Percentiles rank a stretch among this genome's conserved stretches.
phyloP scores from a whole-genome alignment of 116 monocot genomes.

The Papilionanthe hybrid region DNA sequence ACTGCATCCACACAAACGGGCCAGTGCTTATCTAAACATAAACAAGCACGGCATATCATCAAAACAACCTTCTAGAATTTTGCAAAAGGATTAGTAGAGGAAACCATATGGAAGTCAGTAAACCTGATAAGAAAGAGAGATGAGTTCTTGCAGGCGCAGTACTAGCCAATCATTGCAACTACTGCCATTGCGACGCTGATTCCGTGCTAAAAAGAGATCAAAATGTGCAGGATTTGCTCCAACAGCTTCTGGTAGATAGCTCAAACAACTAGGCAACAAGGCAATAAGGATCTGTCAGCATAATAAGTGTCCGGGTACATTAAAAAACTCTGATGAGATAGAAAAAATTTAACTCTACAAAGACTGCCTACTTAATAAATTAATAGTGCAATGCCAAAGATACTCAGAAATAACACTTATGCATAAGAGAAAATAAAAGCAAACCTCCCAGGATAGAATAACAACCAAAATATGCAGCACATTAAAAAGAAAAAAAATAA shows the following conservation, averaged over 20 bases:
- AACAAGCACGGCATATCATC: background rate
- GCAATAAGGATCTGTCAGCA: background rate
- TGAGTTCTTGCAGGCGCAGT: conserved; percentile 72
- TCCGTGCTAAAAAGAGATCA: conserved; percentile 75
- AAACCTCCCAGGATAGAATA: background rate
- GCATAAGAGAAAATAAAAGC: background rate
- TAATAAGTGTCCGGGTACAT: background rate
- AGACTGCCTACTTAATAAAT: background rate
- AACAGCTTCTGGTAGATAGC: conserved; percentile 75
- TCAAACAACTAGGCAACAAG: conserved; percentile 60
- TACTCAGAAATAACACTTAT: background rate
- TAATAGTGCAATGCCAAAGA: background rate
- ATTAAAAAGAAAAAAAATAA: background rate
- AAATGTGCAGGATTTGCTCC: conserved; percentile 86
- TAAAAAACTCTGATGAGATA: background rate
- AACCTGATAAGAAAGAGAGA: conserved; percentile 97
- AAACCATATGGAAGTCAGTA: background rate
- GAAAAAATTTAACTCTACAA: background rate
- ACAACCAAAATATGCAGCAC: background rate
- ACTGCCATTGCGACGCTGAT: conserved; percentile 15
- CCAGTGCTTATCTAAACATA: conserved; percentile 79
- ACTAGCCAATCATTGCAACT: conserved; percentile 68
- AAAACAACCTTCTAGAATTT: conserved; percentile 5
- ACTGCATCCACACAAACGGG: conserved; percentile 90
- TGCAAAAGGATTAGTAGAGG: conserved; percentile 1